Evolutionary conservation across 176 grass and related monocot genomes (phyloP).

Genomic region (Poa pratensis): DNA sequence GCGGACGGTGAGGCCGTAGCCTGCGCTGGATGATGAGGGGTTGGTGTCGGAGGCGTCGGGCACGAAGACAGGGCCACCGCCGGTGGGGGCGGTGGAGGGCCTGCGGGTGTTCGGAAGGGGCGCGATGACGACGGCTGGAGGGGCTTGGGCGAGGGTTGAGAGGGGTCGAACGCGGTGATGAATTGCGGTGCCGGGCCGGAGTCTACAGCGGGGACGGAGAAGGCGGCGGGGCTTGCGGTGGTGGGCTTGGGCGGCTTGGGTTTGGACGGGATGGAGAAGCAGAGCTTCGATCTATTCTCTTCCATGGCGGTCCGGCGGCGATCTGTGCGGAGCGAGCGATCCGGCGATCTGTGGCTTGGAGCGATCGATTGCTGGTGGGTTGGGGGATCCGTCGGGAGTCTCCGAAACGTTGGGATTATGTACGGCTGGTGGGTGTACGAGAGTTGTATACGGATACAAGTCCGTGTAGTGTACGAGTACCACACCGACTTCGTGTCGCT

Average conservation of each 20-base stretch:
- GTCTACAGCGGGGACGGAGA: neutral
- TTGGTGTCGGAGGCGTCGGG: neutral
- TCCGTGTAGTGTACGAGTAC: too few species aligned
- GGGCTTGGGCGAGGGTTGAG: neutral
- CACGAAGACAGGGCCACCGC: neutral
- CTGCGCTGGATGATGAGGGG: neutral
- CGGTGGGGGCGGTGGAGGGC: neutral
- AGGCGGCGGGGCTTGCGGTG: neutral
- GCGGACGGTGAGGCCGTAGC: constrained; percentile 21
- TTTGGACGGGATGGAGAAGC: constrained; percentile 59
- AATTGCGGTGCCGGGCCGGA: neutral
- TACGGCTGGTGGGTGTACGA: too few species aligned
- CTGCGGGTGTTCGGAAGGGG: neutral
- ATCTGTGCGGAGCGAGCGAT: too few species aligned
- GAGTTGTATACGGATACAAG: too few species aligned
- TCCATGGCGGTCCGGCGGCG: constrained; percentile 32
- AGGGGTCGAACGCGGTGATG: neutral
- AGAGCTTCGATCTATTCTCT: constrained; percentile 51
- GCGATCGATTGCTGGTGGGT: too few species aligned
- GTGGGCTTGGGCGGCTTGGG: constrained; percentile 17
- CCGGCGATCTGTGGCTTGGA: too few species aligned
- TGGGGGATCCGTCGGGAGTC: too few species aligned
- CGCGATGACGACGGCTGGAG: neutral
- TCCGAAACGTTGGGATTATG: too few species aligned
- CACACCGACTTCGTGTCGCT: too few species aligned